A percentile compares a stretch with the other conserved stretches of the same genome.
Evolutionary conservation across 169 alveolate genomes (phyloP).

Genomic region (Eimeria falciformis): DNA sequence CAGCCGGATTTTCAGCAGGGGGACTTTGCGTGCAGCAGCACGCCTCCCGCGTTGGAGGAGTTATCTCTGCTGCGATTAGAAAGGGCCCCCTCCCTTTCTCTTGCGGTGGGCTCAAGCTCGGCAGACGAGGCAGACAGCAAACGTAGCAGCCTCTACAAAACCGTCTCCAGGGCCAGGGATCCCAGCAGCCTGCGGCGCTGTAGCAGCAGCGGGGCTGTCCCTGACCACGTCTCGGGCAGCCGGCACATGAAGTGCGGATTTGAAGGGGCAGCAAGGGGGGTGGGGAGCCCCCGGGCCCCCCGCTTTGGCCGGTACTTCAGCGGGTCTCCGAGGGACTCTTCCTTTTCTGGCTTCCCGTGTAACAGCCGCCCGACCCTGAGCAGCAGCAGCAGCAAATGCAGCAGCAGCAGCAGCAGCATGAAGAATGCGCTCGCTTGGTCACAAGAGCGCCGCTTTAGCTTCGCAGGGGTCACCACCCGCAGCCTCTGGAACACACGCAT

Average conservation of each 20-base stretch:
- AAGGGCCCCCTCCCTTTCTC: constrained; percentile 10
- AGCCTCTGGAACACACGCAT: constrained; percentile 57
- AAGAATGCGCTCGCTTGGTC: constrained; percentile 46
- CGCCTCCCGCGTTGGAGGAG: background rate
- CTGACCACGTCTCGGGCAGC: constrained; percentile 32
- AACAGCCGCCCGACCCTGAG: background rate
- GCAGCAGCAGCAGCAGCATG: constrained; percentile 49
- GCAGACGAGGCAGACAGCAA: background rate
- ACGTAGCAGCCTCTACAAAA: background rate
- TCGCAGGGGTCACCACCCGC: constrained; percentile 42
- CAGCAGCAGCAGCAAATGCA: constrained; percentile 17
- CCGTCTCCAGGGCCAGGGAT: background rate
- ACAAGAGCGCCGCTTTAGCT: constrained; percentile 7
- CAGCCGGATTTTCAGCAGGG: background rate
- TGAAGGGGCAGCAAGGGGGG: background rate
- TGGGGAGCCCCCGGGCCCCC: background rate
- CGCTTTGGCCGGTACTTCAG: background rate
- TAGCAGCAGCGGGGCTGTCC: constrained; percentile 66
- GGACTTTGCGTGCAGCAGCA: background rate
- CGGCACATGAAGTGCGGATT: background rate
- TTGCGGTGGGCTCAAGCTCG: background rate
- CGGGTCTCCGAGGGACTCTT: background rate
- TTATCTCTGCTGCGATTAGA: background rate
- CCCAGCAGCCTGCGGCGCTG: constrained; percentile 26
- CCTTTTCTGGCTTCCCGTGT: background rate